phyloP scores from a whole-genome alignment of 202 grass and related monocot genomes.

The Dendrocalamus latiflorus region DNA sequence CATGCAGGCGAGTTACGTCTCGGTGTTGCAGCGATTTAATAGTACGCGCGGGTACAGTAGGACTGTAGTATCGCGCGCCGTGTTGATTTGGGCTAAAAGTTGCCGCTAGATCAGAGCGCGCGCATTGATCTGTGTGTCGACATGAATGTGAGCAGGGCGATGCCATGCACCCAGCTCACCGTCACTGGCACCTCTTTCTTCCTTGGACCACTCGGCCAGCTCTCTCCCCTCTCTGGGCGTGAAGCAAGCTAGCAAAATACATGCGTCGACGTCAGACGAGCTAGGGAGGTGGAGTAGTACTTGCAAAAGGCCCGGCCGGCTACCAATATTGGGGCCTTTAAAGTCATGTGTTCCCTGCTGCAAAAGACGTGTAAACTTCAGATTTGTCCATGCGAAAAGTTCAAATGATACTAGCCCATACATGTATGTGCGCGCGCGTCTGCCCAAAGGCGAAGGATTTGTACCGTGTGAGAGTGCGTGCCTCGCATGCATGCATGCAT shows the following conservation, averaged over 20 bases:
- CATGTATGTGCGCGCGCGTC: neutral
- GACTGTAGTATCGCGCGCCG: neutral
- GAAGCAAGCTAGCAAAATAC: neutral
- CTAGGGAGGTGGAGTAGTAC: neutral
- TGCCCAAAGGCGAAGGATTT: constrained; percentile 37
- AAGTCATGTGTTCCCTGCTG: constrained; percentile 55
- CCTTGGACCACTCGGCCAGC: constrained; percentile 13
- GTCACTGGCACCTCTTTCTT: neutral
- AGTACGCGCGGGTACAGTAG: neutral
- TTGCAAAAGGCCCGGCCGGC: constrained; percentile 15
- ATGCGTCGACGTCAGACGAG: neutral
- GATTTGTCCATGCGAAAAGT: constrained; percentile 45
- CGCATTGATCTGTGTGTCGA: constrained; percentile 27
- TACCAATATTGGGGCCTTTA: neutral
- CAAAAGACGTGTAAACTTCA: constrained; percentile 45
- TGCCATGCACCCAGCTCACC: constrained; percentile 38
- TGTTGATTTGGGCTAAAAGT: constrained; percentile 14
- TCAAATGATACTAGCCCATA: constrained; percentile 24
- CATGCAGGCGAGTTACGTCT: neutral
- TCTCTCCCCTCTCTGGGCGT: neutral
- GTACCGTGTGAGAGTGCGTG: constrained; percentile 46
- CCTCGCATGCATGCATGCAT: neutral
- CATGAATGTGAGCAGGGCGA: constrained; percentile 47
- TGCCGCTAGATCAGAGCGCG: neutral
- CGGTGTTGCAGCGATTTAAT: neutral